phyloP scores from a whole-genome alignment of 2,329 filamentous ascomycete genomes.

The Verticillium alfalfae region DNA sequence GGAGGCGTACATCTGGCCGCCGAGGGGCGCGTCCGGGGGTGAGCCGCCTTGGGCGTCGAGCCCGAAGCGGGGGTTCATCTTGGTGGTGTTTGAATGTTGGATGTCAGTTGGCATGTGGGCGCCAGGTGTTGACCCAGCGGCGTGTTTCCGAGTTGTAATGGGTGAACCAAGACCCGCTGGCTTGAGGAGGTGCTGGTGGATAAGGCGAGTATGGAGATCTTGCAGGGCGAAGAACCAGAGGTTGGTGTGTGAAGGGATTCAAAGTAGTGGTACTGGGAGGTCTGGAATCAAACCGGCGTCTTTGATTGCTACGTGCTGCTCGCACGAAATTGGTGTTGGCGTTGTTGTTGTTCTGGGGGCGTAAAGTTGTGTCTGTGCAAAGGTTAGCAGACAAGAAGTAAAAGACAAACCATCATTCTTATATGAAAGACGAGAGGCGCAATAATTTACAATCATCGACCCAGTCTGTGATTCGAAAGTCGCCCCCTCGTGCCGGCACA shows the following conservation, averaged over 20 bases:
- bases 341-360: background rate
- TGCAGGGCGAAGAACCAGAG: background rate
- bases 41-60: slow-evolving; percentile 26
- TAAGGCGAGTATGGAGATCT: background rate
- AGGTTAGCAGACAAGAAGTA: background rate
- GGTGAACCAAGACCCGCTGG: slow-evolving; percentile 18
- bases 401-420: background rate
- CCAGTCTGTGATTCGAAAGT: background rate
- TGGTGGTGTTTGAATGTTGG: background rate
- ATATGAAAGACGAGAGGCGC: background rate
- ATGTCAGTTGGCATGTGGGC: slow-evolving; percentile 9
- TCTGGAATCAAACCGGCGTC: background rate
- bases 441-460: background rate
- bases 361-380: background rate
- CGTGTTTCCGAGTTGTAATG: slow-evolving; percentile 3
- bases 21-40: slow-evolving; percentile 19
- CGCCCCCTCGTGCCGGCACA: too few species aligned
- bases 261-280: background rate
- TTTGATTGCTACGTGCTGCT: background rate
- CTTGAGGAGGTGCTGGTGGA: background rate
- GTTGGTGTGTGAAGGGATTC: background rate
- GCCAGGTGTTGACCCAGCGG: slow-evolving; percentile 28
- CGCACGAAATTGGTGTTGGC: background rate
- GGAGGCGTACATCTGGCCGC: slow-evolving; percentile 22
- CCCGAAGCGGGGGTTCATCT: slow-evolving; percentile 29